phyloP scores from a whole-genome alignment of 1,284 basidiomycete species.

The Ganoderma sinense region DNA sequence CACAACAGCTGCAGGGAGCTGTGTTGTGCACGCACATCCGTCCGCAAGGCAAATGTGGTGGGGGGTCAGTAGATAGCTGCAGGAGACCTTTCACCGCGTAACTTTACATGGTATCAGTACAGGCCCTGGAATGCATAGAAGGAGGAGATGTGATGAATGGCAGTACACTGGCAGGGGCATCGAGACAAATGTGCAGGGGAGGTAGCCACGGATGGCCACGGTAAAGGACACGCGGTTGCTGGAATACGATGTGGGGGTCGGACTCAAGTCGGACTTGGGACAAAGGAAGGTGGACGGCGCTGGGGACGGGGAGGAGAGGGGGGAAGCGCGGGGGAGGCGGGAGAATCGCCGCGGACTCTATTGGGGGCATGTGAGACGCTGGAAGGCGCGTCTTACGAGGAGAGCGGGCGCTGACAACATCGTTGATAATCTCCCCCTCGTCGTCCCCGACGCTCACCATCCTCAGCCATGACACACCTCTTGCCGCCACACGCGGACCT shows the following conservation, averaged over 20 bases:
- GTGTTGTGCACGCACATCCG: too few relatives aligned
- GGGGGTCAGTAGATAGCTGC: too few relatives aligned
- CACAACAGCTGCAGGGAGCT: too few relatives aligned
- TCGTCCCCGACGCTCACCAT: conserved; percentile 31
- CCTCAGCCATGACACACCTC: conserved; percentile 51
- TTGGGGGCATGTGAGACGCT: conserved; percentile 25
- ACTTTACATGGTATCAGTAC: too few relatives aligned
- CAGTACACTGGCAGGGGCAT: not conserved
- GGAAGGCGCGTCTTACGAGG: conserved; percentile 22
- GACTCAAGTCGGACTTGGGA: not conserved
- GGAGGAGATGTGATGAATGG: not conserved
- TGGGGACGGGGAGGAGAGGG: not conserved
- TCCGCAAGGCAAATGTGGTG: too few relatives aligned
- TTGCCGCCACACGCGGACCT: conserved; percentile 54
- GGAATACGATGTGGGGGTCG: not conserved
- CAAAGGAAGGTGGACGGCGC: not conserved
- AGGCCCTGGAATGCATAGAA: not conserved
- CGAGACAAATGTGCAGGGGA: too few relatives aligned
- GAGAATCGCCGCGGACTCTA: conserved; percentile 15
- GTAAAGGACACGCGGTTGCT: not conserved
- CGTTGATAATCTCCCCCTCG: conserved; percentile 26
- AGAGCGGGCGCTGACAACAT: conserved; percentile 30
- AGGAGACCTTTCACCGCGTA: too few relatives aligned
- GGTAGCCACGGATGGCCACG: not conserved
- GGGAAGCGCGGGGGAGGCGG: not conserved